These are phyloP conservation scores for Daldinia decipiens DNA, from an alignment of 495 filamentous ascomycete species.

Conservation along the genomic window DNA sequence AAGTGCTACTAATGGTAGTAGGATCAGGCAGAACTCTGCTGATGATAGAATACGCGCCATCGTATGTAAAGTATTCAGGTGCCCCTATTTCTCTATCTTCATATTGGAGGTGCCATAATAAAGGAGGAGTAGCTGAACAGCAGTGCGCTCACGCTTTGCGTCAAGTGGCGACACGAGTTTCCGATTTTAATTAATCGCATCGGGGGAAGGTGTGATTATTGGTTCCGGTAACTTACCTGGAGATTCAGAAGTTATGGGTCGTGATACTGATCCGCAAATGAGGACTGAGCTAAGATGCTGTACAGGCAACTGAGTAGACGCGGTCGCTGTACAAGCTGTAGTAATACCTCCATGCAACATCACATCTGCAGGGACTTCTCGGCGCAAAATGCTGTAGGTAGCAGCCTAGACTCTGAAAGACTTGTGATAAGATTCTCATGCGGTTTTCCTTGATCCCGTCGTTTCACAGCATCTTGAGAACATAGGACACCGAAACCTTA, in stretches of 20 bases:
- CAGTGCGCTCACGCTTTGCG: conserved; percentile 7
- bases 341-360: conserved; percentile 10
- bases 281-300: conserved; percentile 15
- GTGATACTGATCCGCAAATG: conserved; percentile 20
- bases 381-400: background rate
- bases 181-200: conserved; percentile 29
- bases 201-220: conserved; percentile 26
- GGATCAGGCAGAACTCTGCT: background rate
- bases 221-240: conserved; percentile 2
- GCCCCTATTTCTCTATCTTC: conserved; percentile 1
- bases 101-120: conserved; percentile 6
- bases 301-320: conserved; percentile 15
- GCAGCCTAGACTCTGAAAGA: conserved; percentile 17
- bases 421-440: conserved; percentile 30
- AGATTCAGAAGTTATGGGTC: conserved; percentile 11
- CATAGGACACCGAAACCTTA: background rate
- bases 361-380: conserved; percentile 27
- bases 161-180: conserved; percentile 18
- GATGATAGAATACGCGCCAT: conserved; percentile 5
- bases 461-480: conserved; percentile 28
- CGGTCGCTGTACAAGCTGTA: conserved; percentile 21
- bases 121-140: conserved; percentile 3
- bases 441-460: conserved; percentile 24
- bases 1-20: conserved; percentile 5
- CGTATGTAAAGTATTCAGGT: background rate